These are phyloP conservation scores for Apiotrichum mycotoxinovorans DNA, from an alignment of 1,284 basidiomycete species.

Conservation along the genomic window DNA sequence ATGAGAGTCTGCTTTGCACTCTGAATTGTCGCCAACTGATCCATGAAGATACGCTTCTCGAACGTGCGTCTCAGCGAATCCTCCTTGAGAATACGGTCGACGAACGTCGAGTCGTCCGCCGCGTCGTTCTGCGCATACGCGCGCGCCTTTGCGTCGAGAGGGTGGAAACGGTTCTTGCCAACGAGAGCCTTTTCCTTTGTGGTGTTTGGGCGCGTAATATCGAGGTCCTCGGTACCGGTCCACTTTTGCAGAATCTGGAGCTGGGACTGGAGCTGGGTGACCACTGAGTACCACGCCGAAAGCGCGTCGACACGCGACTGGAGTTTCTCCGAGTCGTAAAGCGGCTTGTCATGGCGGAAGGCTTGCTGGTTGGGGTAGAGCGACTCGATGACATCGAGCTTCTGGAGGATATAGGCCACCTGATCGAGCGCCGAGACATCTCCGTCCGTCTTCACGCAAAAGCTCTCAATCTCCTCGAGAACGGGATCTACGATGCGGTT, in stretches of 20 bases:
- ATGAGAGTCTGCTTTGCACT: slow-evolving; percentile 85
- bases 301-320: slow-evolving; percentile 77
- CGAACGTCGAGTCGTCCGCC: slow-evolving; percentile 71
- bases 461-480: slow-evolving; percentile 75
- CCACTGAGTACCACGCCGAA: slow-evolving; percentile 81
- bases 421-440: slow-evolving; percentile 61
- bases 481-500: slow-evolving; percentile 74
- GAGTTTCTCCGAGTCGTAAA: slow-evolving; percentile 64
- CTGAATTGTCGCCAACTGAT: slow-evolving; percentile 78
- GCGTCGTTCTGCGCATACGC: slow-evolving; percentile 29
- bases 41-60: slow-evolving; percentile 85
- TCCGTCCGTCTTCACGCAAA: slow-evolving; percentile 52
- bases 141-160: slow-evolving; percentile 37
- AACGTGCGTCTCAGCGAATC: slow-evolving; percentile 91
- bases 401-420: slow-evolving; percentile 69
- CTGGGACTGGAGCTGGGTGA: slow-evolving; percentile 71
- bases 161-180: slow-evolving; percentile 41
- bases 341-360: slow-evolving; percentile 72
- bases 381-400: slow-evolving; percentile 75
- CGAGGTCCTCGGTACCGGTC: slow-evolving; percentile 86
- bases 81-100: slow-evolving; percentile 93
- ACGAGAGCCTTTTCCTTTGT: slow-evolving; percentile 55
- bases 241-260: slow-evolving; percentile 75
- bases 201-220: slow-evolving; percentile 73
- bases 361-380: slow-evolving; percentile 82